Evolutionary conservation across 345 rosid genomes (phyloP).

Genomic region (Eucalyptus shirleyi): DNA sequence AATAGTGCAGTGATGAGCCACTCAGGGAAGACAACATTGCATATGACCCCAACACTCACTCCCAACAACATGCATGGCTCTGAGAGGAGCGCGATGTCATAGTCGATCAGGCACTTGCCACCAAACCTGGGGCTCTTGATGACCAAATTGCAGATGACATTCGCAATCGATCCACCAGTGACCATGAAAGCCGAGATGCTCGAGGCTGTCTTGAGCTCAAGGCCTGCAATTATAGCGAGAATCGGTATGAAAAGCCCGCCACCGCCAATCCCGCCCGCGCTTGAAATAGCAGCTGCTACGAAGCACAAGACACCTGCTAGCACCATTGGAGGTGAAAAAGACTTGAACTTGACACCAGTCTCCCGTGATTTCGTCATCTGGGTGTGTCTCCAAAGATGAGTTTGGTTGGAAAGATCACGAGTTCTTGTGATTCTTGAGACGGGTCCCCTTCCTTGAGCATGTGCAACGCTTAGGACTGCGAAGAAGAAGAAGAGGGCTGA

Average conservation of each 20-base stretch:
- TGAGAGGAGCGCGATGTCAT: conserved; percentile 62
- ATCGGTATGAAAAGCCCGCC: conserved; percentile 85
- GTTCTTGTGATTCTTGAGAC: background rate
- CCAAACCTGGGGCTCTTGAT: conserved; percentile 24
- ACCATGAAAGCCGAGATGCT: conserved; percentile 92
- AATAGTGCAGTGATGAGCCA: conserved; percentile 75
- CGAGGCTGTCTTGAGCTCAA: conserved; percentile 75
- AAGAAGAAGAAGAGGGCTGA: conserved; percentile 5
- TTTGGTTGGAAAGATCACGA: conserved; percentile 2
- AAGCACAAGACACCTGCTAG: conserved; percentile 52
- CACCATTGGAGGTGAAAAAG: conserved; percentile 14
- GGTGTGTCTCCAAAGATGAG: conserved; percentile 22
- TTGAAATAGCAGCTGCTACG: conserved; percentile 62
- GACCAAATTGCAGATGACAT: conserved; percentile 41
- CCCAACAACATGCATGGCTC: conserved; percentile 88
- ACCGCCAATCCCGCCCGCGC: conserved; percentile 93
- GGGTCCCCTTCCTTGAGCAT: conserved; percentile 1
- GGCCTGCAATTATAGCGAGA: conserved; percentile 48
- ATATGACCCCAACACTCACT: conserved; percentile 74
- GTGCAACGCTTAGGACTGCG: conserved; percentile 4
- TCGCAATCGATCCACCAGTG: conserved; percentile 76
- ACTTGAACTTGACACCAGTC: conserved; percentile 1
- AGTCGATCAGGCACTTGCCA: conserved; percentile 38
- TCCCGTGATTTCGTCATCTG: conserved; percentile 4
- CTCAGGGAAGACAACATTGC: conserved; percentile 67